These are phyloP conservation scores for Peronosclerospora sorghi DNA, from an alignment of 352 stramenopile genomes.

Conservation along the genomic window DNA sequence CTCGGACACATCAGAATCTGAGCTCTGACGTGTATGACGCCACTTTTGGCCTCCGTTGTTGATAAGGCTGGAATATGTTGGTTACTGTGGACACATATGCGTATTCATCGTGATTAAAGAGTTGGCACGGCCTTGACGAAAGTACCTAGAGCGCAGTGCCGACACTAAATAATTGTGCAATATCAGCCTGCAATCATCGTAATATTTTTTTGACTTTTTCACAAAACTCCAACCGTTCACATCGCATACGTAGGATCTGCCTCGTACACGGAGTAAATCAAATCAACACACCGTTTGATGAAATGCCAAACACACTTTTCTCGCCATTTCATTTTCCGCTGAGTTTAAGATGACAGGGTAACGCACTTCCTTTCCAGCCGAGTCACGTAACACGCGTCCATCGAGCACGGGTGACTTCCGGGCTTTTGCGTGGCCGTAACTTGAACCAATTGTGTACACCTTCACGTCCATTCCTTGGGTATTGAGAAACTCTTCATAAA, in stretches of 20 bases:
- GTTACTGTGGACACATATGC: slow-evolving; percentile 75
- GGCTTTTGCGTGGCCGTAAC: slow-evolving; percentile 98
- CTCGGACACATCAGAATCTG: slow-evolving; percentile 54
- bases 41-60: slow-evolving; percentile 13
- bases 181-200: slow-evolving; percentile 95
- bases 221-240: slow-evolving; percentile 99
- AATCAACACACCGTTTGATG: slow-evolving; percentile 99
- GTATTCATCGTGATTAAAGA: slow-evolving; percentile 28
- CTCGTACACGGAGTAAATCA: slow-evolving; percentile 92
- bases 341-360: slow-evolving; percentile 98
- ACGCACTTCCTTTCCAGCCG: slow-evolving; percentile 95
- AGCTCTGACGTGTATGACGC: slow-evolving; percentile 42
- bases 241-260: slow-evolving; percentile 96
- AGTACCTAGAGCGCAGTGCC: slow-evolving; percentile 65
- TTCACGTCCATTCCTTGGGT: slow-evolving; percentile 99
- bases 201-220: slow-evolving; percentile 97
- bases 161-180: slow-evolving; percentile 86
- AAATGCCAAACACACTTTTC: slow-evolving; percentile 90
- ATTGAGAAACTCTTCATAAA: slow-evolving; percentile 98
- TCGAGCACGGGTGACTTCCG: slow-evolving; percentile 98
- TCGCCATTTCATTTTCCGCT: slow-evolving; percentile 97
- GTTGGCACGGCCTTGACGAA: slow-evolving; percentile 56
- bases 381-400: slow-evolving; percentile 88
- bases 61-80: slow-evolving; percentile 37
- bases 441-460: slow-evolving; percentile 96